Percentiles rank a stretch among this genome's conserved stretches.
Conservation (phyloP, 495 filamentous ascomycete genomes). For the Chaetomidium leptoderma region DNA sequence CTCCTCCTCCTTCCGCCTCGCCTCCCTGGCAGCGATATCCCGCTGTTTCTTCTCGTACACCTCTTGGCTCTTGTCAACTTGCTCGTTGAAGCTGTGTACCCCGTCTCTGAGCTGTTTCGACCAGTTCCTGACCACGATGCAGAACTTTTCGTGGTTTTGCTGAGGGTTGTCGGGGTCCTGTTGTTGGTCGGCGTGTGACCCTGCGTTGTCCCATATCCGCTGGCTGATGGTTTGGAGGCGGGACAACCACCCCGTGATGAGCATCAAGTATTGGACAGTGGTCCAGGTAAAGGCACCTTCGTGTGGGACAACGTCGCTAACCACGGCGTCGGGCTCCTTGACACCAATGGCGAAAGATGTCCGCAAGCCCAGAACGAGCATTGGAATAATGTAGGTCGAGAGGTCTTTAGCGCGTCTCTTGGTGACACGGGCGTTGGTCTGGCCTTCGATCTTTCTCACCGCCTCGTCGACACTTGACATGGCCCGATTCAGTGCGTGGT, state of each 20-base stretch:
- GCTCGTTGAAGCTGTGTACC: conserved; percentile 12
- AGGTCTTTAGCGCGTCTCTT: background rate
- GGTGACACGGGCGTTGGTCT: too few species aligned
- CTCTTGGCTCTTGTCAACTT: background rate
- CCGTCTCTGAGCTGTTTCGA: background rate
- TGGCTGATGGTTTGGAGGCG: background rate
- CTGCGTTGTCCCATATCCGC: too few species aligned
- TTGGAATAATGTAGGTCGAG: conserved; percentile 12
- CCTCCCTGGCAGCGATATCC: conserved; percentile 12
- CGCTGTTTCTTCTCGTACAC: background rate
- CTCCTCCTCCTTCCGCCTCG: background rate
- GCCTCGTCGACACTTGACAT: background rate
- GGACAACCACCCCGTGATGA: conserved; percentile 10
- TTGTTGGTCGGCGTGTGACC: background rate
- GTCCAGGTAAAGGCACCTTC: conserved; percentile 10
- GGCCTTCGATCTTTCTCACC: background rate
- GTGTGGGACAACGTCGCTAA: background rate
- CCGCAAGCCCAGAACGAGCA: conserved; percentile 13
- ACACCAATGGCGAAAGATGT: conserved; percentile 13
- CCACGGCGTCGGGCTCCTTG: background rate
- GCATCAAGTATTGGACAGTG: conserved; percentile 9
- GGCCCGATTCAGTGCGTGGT: background rate
- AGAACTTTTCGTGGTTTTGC: background rate
- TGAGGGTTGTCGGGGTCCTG: background rate
- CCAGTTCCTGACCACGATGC: conserved; percentile 3